Conservation (phyloP, 192 early-diverging fungal genomes). For the Bifiguratus adelaidae region DNA sequence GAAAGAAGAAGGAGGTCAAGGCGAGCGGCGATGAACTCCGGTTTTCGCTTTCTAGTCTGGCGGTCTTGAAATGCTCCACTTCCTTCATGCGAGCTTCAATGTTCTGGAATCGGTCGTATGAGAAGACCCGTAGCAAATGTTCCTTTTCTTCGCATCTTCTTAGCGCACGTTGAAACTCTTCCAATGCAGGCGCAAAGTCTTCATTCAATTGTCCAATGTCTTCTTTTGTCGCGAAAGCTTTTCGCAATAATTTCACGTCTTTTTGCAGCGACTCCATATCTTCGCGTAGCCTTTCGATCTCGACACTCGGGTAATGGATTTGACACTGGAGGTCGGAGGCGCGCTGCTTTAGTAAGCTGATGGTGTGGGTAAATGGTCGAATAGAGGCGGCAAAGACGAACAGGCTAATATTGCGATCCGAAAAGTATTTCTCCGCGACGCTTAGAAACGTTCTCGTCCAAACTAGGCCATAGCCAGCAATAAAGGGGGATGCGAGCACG, state of each 20-base stretch:
- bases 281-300: constrained; percentile 31
- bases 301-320: constrained; percentile 31
- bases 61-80: constrained; percentile 35
- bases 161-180: constrained; percentile 38
- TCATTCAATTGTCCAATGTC: constrained; percentile 33
- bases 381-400: constrained; percentile 46
- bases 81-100: constrained; percentile 42
- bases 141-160: constrained; percentile 47
- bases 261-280: constrained; percentile 35
- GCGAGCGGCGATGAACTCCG: constrained; percentile 16
- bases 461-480: constrained; percentile 42
- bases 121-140: constrained; percentile 28
- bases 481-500: constrained; percentile 35
- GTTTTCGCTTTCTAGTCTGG: constrained; percentile 40
- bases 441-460: constrained; percentile 39
- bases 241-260: constrained; percentile 30
- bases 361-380: constrained; percentile 35
- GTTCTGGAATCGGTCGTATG: constrained; percentile 35
- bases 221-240: constrained; percentile 42
- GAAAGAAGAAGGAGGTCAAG: constrained; percentile 24
- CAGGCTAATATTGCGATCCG: constrained; percentile 39
- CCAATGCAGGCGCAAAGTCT: constrained; percentile 35
- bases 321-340: constrained; percentile 41
- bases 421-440: constrained; percentile 40
- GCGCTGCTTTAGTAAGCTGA: constrained; percentile 31